phyloP scores from a whole-genome alignment of 495 filamentous ascomycete species.

The Penicillium subrubescens region DNA sequence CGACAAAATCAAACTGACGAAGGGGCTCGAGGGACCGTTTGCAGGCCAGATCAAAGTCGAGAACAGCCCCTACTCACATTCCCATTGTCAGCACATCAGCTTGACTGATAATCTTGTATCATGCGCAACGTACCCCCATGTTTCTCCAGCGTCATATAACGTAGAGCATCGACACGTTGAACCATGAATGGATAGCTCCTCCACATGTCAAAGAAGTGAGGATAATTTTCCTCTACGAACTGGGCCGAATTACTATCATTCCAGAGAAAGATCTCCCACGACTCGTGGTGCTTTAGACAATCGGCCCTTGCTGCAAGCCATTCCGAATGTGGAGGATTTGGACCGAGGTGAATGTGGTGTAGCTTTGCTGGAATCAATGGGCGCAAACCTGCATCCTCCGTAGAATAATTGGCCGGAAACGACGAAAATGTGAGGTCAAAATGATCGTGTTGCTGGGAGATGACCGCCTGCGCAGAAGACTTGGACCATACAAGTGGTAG shows the following conservation, averaged over 20 bases:
- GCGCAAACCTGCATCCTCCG: not conserved
- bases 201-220: slow-evolving; percentile 2
- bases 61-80: not conserved
- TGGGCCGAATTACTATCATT: not conserved
- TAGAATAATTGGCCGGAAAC: not conserved
- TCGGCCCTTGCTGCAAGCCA: not conserved
- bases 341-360: slow-evolving; percentile 1
- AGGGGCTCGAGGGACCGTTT: slow-evolving; percentile 3
- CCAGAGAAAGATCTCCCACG: not conserved
- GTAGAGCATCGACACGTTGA: not conserved
- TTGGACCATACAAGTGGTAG: not conserved
- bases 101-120: not conserved
- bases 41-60: slow-evolving; percentile 1
- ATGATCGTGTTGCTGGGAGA: not conserved
- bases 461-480: not conserved
- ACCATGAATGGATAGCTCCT: slow-evolving; percentile 5
- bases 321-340: not conserved
- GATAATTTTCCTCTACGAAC: not conserved
- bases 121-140: not conserved
- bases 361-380: not conserved
- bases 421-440: not conserved
- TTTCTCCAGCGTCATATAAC: not conserved
- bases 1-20: not conserved
- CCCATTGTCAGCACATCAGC: not conserved
- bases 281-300: not conserved